These are phyloP conservation scores for Linum tenue DNA, from an alignment of 345 rosid species.

Conservation along the genomic window DNA sequence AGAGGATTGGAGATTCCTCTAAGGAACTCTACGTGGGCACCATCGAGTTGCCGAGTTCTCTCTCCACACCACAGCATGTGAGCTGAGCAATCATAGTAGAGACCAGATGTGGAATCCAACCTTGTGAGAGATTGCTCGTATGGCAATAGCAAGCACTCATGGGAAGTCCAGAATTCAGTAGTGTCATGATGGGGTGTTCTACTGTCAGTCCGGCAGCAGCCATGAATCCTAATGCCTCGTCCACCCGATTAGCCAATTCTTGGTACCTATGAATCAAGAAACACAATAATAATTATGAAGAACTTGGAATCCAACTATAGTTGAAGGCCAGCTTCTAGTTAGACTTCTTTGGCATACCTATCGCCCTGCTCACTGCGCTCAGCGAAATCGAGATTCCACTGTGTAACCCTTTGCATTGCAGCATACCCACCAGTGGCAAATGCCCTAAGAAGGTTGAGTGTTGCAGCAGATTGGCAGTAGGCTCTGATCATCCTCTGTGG, in stretches of 20 bases:
- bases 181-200: constrained; percentile 5
- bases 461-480: constrained; percentile 6
- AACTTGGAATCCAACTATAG: too few species aligned
- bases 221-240: constrained; percentile 6
- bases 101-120: constrained; percentile 4
- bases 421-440: constrained; percentile 9
- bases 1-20: constrained; percentile 9
- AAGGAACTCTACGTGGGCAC: constrained; percentile 4
- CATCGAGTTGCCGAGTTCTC: neutral
- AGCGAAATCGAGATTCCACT: constrained; percentile 6
- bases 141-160: constrained; percentile 7
- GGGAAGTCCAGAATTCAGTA: constrained; percentile 9
- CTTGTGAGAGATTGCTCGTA: constrained; percentile 6
- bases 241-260: constrained; percentile 5
- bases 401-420: constrained; percentile 6
- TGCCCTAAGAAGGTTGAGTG: constrained; percentile 4
- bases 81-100: constrained; percentile 8
- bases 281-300: neutral
- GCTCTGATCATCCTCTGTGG: constrained; percentile 9
- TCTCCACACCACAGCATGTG: constrained; percentile 8
- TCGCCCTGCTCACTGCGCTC: constrained; percentile 8
- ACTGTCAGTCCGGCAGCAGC: constrained; percentile 8
- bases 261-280: neutral
- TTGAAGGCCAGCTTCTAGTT: too few species aligned
- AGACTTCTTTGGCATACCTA: neutral